Evolutionary conservation across 1,139 yeast genomes (phyloP), one percentile per base, ranked within the genome.

Genomic region (Lodderomyces oxycetoniae): DNA sequence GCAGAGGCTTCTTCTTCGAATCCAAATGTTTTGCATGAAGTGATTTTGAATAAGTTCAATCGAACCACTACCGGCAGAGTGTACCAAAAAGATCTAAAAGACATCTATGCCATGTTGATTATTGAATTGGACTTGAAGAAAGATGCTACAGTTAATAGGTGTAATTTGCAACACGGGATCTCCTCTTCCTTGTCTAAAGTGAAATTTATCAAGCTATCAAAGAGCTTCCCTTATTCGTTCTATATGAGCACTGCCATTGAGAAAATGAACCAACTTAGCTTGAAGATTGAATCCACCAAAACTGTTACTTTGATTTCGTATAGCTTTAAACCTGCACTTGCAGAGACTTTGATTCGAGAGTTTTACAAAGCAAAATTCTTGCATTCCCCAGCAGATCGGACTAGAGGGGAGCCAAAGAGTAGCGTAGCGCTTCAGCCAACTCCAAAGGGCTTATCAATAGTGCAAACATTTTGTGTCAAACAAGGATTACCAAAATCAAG

Each of bases 381-480:
- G 8, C 95, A 88, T 50, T 74, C 79, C 16, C 96, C 95, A 0
- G 72, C 74, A 5, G 89, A 83, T 45, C 66, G 93, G 46, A 81
- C 93, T 0, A 52, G 79, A 34, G 45, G 54, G n/a, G 59, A 51
- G 30, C 67, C 79, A 2, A 69, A 70, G 36, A 56, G 49, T 3
- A 52, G 59, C 30, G 59, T 65, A 1, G 37, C 62, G 3, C 52
- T 88, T 23, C 97, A 89, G 49, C 95, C 96, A 4, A 87, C 97
- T 0, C 91, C 97, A 0, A 91, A 91, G 50, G 98, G 97, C 1
- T 75, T 87, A 4, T 79, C 88, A 0, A 53, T 87, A 0, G 57
- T 89, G 2, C 75, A 74, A 33, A 63, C 69, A 9, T 87, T 79
- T 51, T 78, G 82, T 42, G 61, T 63, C 34, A 69, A 63, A 28